Evolutionary conservation across 257 asterid genomes (phyloP).

Genomic region (Primulina eburnea): DNA sequence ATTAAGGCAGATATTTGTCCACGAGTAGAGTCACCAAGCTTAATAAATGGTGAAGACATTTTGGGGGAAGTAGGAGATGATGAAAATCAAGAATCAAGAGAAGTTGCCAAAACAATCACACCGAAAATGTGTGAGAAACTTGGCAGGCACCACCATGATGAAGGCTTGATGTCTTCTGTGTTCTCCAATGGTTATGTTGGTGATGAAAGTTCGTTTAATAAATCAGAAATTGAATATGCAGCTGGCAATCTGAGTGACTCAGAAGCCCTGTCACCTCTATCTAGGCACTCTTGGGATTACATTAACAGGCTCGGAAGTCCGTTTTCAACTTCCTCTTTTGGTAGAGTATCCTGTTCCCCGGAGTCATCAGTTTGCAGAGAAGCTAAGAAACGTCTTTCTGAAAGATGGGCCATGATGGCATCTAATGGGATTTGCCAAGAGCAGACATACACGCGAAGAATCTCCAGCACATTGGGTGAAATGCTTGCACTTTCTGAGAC

Average conservation of each 20-base stretch:
- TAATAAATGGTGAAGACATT: constrained; percentile 41
- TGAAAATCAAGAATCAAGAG: constrained; percentile 70
- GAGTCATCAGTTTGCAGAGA: constrained; percentile 94
- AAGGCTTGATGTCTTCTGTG: constrained; percentile 64
- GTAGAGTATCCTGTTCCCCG: constrained; percentile 87
- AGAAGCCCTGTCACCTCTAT: constrained; percentile 76
- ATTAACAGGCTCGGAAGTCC: constrained; percentile 81
- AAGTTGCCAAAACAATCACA: constrained; percentile 72
- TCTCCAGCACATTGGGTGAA: constrained; percentile 91
- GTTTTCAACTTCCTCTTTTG: constrained; percentile 66
- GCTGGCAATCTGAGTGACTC: constrained; percentile 75
- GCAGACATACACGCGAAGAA: constrained; percentile 58
- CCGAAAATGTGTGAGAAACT: constrained; percentile 68
- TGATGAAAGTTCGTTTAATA: constrained; percentile 84
- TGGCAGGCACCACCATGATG: constrained; percentile 55
- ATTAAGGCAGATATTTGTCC: constrained; percentile 49
- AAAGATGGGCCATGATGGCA: constrained; percentile 93
- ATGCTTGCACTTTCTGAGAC: constrained; percentile 96
- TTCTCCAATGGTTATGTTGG: constrained; percentile 76
- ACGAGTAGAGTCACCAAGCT: constrained; percentile 45
- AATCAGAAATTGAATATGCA: constrained; percentile 69
- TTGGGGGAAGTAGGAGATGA: constrained; percentile 52
- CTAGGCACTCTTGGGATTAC: constrained; percentile 94
- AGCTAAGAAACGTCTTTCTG: constrained; percentile 96
- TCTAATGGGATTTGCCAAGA: constrained; percentile 67